Percentiles rank a stretch among this genome's conserved stretches.
phyloP scores from a whole-genome alignment of 2,329 filamentous ascomycete species.

The Phoma sp. region DNA sequence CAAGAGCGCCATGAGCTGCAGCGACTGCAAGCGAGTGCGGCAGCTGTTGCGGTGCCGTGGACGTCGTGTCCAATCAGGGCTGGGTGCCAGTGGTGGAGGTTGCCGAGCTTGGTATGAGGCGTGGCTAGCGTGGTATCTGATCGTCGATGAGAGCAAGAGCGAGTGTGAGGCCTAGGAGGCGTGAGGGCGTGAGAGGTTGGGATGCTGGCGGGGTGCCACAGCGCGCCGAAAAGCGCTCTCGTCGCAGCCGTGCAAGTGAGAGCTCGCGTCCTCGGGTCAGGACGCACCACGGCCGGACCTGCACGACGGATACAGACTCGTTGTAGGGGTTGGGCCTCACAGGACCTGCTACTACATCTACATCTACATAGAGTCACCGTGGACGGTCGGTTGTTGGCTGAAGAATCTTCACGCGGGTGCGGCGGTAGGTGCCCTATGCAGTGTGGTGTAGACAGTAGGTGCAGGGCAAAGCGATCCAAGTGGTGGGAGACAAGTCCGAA shows the following conservation, averaged over 20 bases:
- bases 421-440: background rate
- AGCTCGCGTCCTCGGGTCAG: conserved; percentile 1
- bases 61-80: conserved; percentile 13
- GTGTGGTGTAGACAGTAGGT: background rate
- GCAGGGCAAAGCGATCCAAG: background rate
- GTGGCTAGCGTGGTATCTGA: conserved; percentile 9
- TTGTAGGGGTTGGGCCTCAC: too few relatives aligned
- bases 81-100: conserved; percentile 6
- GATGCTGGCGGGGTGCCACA: conserved; percentile 11
- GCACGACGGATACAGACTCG: background rate
- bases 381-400: too few relatives aligned
- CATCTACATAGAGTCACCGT: too few relatives aligned
- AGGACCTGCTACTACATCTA: too few relatives aligned
- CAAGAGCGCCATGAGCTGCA: background rate
- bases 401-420: background rate
- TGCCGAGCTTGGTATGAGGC: conserved; percentile 13
- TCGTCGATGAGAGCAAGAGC: conserved; percentile 16
- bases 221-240: background rate
- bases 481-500: background rate
- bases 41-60: conserved; percentile 6
- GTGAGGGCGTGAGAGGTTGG: background rate
- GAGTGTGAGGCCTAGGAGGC: background rate
- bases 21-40: conserved; percentile 3
- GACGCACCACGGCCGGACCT: background rate
- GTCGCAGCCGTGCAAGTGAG: background rate